These are phyloP conservation scores for Ormosia semicastrata DNA, from an alignment of 306 rosid species.

Conservation along the genomic window DNA sequence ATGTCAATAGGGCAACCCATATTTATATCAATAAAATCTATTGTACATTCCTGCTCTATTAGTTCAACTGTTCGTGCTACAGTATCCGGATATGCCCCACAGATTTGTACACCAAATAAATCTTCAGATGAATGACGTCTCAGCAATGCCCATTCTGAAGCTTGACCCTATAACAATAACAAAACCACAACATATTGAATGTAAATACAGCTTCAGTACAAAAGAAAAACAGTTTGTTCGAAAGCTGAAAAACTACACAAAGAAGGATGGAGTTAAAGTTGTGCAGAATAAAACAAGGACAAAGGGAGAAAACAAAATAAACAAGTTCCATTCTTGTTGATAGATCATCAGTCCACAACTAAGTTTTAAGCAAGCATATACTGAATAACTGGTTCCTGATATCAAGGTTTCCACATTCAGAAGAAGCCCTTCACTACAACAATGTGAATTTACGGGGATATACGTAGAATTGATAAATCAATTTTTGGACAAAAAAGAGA, in stretches of 20 bases:
- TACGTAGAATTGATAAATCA: not conserved
- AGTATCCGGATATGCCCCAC: constrained; percentile 82
- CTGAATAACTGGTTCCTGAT: not conserved
- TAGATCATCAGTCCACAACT: constrained; percentile 3
- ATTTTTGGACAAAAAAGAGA: not conserved
- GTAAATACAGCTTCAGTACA: constrained; percentile 6
- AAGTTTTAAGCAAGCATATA: not conserved
- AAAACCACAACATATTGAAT: not conserved
- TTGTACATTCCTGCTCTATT: constrained; percentile 72
- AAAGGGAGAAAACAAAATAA: not conserved
- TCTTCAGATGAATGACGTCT: constrained; percentile 88
- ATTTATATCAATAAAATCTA: constrained; percentile 90
- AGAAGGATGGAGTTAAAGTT: not conserved
- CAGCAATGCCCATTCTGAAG: constrained; percentile 95
- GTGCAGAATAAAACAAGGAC: not conserved
- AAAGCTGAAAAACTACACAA: not conserved
- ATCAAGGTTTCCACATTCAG: not conserved
- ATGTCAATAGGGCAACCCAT: constrained; percentile 98
- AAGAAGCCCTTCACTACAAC: not conserved
- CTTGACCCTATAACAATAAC: constrained; percentile 71
- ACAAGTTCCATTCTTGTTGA: not conserved
- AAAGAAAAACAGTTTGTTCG: constrained; percentile 2
- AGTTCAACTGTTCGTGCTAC: constrained; percentile 76
- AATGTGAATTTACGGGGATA: not conserved
- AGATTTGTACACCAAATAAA: constrained; percentile 92